Base-by-base conservation (phyloP, 768 basidiomycete genomes). In the Wakefieldia striispora region DNA sequence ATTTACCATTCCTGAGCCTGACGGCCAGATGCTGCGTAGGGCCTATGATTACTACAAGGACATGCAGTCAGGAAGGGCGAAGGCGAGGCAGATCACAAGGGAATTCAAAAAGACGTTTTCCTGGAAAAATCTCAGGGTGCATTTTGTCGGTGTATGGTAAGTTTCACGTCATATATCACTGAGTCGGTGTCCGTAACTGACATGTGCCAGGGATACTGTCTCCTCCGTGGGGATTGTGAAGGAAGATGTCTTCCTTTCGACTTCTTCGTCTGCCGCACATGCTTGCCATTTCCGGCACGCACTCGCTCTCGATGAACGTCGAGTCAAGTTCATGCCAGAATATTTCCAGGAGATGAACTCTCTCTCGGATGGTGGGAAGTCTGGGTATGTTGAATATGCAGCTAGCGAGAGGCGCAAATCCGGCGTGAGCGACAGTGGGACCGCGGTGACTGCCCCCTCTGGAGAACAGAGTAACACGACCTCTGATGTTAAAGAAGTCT, bases 271-370 rank as follows among this genome's bases (percentile, higher is more conserved):
- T 3, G 81, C 83, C 40, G 74, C 71, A 9, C 77, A 78, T 51
- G 77, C 83, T 37, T 72, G 72, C 5, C 75, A 77, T 16, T 83
- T 86, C 64, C 75, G 85, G 16, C 85, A 88, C 40, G 83, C 83
- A 0, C 60, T 86, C 10, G 66, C 83, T 3, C 74, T 88, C n/a
- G 83, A 86, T 42, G 83, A 85, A 47, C 76, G 72, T 6, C 75
- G 83, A 2, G 71, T 78, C 45, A 83, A 82, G 62, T 84, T 83
- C 63, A 78, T 82, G 50, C 72, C 76, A 26, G 49, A 65, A n/a
- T 72, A 74, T 43, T 53, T 68, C 40, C 61, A 59, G 9, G 63
- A 71, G 55, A 57, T 57, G 55, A 70, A 61, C 31, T 46, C 55
- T 7, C 50, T 47, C 65, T 38, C 45, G 14, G n/a, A 54, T 41